Conservation (phyloP, 305 asterid species). For the Solanum aculeatissimum region DNA sequence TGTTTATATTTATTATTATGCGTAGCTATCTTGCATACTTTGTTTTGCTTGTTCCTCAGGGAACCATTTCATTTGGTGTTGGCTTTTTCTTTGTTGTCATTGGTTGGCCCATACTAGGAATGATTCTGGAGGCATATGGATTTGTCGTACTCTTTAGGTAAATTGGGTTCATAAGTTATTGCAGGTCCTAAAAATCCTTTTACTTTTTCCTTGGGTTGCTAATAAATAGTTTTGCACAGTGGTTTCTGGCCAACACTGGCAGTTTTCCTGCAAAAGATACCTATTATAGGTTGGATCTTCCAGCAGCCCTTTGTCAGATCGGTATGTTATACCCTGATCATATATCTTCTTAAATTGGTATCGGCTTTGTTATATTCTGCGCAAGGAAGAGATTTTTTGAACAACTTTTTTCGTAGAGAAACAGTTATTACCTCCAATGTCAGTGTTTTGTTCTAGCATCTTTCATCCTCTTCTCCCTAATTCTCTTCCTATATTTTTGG, state of each 20-base stretch:
- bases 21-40: neutral
- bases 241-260: slow-evolving; percentile 55
- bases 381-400: neutral
- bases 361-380: neutral
- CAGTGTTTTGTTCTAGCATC: neutral
- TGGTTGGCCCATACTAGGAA: slow-evolving; percentile 61
- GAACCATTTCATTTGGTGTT: slow-evolving; percentile 31
- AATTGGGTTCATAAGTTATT: neutral
- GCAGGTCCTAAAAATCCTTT: neutral
- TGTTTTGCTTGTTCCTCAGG: slow-evolving; percentile 24
- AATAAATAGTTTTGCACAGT: slow-evolving; percentile 19
- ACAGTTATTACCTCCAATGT: neutral
- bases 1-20: neutral
- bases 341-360: neutral
- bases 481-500: neutral
- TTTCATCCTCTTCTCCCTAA: neutral
- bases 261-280: slow-evolving; percentile 42
- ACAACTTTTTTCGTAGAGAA: neutral
- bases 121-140: slow-evolving; percentile 57
- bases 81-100: slow-evolving; percentile 50
- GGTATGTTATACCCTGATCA: slow-evolving; percentile 18
- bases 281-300: slow-evolving; percentile 39
- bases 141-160: slow-evolving; percentile 55
- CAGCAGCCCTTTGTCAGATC: slow-evolving; percentile 33
- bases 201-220: neutral